Conservation (phyloP, 306 rosid species). For the Alnus rubra region DNA sequence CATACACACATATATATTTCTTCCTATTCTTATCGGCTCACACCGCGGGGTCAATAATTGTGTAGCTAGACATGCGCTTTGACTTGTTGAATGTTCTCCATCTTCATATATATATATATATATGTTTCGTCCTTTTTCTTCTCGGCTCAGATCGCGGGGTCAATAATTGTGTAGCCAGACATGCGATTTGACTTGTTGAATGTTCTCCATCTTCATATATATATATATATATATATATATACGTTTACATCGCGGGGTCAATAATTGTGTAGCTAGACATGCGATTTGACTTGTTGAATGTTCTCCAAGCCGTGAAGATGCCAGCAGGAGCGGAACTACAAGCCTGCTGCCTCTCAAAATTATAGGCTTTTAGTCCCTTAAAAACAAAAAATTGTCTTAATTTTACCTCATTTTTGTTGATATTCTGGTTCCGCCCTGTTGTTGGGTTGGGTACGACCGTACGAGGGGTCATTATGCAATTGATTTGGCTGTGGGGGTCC, state of each 20-base stretch:
- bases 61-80: too few relatives aligned
- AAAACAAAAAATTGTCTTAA: too few relatives aligned
- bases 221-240: too few relatives aligned
- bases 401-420: too few relatives aligned
- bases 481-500: slow-evolving; percentile 81
- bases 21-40: too few relatives aligned
- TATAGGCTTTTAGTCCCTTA: too few relatives aligned
- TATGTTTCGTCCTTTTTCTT: slow-evolving; percentile 52
- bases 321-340: not conserved
- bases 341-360: too few relatives aligned
- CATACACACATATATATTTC: too few relatives aligned
- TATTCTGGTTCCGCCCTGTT: too few relatives aligned
- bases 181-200: slow-evolving; percentile 83
- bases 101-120: too few relatives aligned
- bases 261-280: slow-evolving; percentile 87
- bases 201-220: slow-evolving; percentile 39
- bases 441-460: slow-evolving; percentile 29
- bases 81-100: too few relatives aligned
- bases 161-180: slow-evolving; percentile 35
- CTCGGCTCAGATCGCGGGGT: slow-evolving; percentile 81
- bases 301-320: slow-evolving; percentile 67
- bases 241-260: slow-evolving; percentile 76
- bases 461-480: slow-evolving; percentile 91
- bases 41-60: too few relatives aligned
- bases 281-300: slow-evolving; percentile 76